Conservation (phyloP, 306 rosid genomes). For the Fragaria iinumae region DNA sequence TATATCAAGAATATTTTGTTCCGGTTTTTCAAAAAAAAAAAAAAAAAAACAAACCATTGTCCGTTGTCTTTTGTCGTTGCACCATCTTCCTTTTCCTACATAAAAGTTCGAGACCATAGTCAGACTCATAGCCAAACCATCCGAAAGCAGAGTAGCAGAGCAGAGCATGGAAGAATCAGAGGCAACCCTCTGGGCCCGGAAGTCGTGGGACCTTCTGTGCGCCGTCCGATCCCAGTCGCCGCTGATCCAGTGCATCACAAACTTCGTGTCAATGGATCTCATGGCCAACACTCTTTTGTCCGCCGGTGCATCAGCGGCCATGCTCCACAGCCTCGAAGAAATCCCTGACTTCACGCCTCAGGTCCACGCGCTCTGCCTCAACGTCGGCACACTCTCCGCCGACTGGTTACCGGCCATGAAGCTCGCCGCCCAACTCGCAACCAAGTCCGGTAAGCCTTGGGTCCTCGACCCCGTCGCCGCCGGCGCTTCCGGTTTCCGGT, state of each 20-base stretch:
- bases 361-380: conserved; percentile 55
- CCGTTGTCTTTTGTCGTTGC: too few relatives aligned
- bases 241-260: conserved; percentile 85
- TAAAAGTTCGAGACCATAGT: too few relatives aligned
- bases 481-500: conserved; percentile 63
- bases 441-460: conserved; percentile 55
- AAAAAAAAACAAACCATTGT: too few relatives aligned
- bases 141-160: background rate
- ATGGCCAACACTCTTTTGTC: conserved; percentile 84
- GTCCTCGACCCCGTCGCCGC: conserved; percentile 89
- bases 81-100: too few relatives aligned
- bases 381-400: conserved; percentile 74
- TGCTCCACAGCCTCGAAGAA: conserved; percentile 71
- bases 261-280: conserved; percentile 87
- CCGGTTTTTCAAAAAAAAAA: too few relatives aligned
- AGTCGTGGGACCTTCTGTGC: conserved; percentile 49
- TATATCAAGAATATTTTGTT: too few relatives aligned
- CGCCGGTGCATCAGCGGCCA: conserved; percentile 87
- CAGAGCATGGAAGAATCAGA: conserved; percentile 22
- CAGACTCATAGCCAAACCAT: background rate
- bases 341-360: conserved; percentile 73
- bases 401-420: conserved; percentile 70
- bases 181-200: conserved; percentile 38
- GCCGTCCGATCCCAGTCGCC: conserved; percentile 57
- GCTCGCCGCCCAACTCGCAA: conserved; percentile 47